A percentile compares a stretch with the other conserved stretches of the same genome.
These are phyloP conservation scores for Kalanchoe fedtschenkoi DNA, from an alignment of 164 flowering plant genomes.

Conservation along the genomic window DNA sequence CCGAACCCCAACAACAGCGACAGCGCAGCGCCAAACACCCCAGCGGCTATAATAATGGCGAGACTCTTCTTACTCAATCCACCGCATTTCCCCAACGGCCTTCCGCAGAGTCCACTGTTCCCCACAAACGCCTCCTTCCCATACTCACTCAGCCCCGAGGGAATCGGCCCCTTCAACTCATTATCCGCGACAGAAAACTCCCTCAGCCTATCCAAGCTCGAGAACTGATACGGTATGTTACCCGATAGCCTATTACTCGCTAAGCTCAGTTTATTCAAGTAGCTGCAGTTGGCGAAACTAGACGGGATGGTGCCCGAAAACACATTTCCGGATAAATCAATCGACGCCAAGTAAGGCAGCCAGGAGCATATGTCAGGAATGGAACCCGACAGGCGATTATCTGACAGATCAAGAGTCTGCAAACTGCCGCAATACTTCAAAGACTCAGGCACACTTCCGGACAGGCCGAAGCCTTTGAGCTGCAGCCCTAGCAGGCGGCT, in stretches of 20 bases:
- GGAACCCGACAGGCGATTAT: conserved; percentile 31
- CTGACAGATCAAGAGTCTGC: conserved; percentile 44
- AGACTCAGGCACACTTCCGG: conserved; percentile 30
- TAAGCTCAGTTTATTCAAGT: conserved; percentile 27
- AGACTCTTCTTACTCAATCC: conserved; percentile 47
- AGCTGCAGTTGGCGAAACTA: conserved; percentile 33
- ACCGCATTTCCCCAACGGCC: conserved; percentile 51
- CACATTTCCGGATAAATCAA: conserved; percentile 41
- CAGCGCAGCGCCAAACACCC: conserved; percentile 53
- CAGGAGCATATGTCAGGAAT: conserved; percentile 47
- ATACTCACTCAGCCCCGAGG: conserved; percentile 17
- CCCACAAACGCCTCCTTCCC: conserved; percentile 31
- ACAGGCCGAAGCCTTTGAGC: conserved; percentile 27
- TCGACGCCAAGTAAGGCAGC: conserved; percentile 34
- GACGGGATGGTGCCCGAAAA: conserved; percentile 39
- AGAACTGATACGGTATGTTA: conserved; percentile 27
- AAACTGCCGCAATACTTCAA: conserved; percentile 33
- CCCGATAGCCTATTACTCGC: conserved; percentile 38
- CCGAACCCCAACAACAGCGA: conserved; percentile 49
- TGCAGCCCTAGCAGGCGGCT: conserved; percentile 33
- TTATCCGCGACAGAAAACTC: conserved; percentile 45
- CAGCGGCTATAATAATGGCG: conserved; percentile 54
- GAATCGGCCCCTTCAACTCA: conserved; percentile 33
- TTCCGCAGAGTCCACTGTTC: conserved; percentile 57
- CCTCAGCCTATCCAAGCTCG: conserved; percentile 31